These are phyloP conservation scores for Geranomyces michiganensis DNA, from an alignment of 192 early-diverging fungal genomes.

Conservation along the genomic window DNA sequence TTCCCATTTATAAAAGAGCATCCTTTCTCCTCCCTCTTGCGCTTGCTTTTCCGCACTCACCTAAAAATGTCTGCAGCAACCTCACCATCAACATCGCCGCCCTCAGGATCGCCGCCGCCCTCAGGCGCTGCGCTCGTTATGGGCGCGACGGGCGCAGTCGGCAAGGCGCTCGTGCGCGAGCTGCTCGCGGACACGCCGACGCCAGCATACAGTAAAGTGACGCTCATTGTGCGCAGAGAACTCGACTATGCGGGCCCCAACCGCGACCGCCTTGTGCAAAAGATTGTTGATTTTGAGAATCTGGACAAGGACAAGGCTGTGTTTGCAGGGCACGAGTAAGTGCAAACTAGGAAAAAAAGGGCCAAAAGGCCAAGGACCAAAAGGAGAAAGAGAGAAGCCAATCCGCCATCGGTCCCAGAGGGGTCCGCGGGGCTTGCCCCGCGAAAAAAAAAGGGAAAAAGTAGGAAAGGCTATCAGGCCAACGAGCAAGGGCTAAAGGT, in stretches of 20 bases:
- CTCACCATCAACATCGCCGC: no score
- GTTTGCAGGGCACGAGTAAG: slow-evolving; percentile 56
- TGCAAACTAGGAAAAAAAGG: background rate
- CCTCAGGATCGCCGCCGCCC: no score
- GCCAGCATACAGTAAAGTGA: slow-evolving; percentile 51
- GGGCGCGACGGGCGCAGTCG: slow-evolving; percentile 61
- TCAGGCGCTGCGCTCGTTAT: slow-evolving; percentile 37
- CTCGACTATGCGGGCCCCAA: slow-evolving; percentile 45
- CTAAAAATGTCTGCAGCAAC: no score
- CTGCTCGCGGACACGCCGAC: slow-evolving; percentile 46
- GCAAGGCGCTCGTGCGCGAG: slow-evolving; percentile 59
- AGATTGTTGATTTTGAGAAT: slow-evolving; percentile 77
- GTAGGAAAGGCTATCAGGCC: no score
- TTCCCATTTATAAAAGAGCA: no score
- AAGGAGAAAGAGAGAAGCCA: slow-evolving; percentile 1
- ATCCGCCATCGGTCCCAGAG: no score
- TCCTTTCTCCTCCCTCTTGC: no score
- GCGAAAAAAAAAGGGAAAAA: no score
- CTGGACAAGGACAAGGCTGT: slow-evolving; percentile 38
- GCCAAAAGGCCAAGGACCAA: background rate
- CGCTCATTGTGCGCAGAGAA: slow-evolving; percentile 56
- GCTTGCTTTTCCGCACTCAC: no score
- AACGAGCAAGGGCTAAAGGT: no score
- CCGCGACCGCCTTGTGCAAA: slow-evolving; percentile 61
- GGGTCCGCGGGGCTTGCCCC: no score